Evolutionary conservation across 306 rosid species (phyloP), one percentile per base, ranked within the genome.

Genomic region (Trichosanthes cucumerina): DNA sequence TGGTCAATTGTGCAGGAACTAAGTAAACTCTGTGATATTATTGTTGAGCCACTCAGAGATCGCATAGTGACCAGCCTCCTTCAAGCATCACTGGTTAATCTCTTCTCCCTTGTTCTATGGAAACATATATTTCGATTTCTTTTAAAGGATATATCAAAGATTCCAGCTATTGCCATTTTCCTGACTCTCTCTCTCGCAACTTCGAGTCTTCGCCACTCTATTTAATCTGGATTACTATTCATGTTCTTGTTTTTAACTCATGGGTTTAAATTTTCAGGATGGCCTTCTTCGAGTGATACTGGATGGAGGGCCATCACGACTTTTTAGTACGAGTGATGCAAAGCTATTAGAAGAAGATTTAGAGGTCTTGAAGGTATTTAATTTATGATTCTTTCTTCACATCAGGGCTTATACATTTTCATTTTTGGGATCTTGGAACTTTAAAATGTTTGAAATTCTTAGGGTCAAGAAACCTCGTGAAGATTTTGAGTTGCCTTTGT

Each of bases 41-140:
- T 95, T 57, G 97, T 92, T 83, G 99, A 95, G 84, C 96, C 99
- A 73, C 97, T 95, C 60, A 85, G 99, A 86, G 99, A 95, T 85
- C 97, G 88, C 71, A 83, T 95, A 47, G 99, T 95, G 86, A 95
- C 97, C 21, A 92, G 99, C 87, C 97, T 95, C 78, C 99, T 95
- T 88, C 99, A 95, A 79, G 99, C 99, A 57, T 87, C 99, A 62
- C 85, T 95, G 93, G 99, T 92, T 68, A 69, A 81, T 83, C 79
- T 78, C 83, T 76, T 59, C 66, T 36, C 74, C 65, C 69, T 26
- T 59, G 72, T 63, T 78, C 50, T 79, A 58, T 79, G 28, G 26
- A 23, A 65, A 62, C 77, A 63, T 50, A 65, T 71, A 80, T 79
- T 81, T 76, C 72, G 77, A 72, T 70, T 18, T 38, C 21, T 43